A percentile compares a stretch with the other conserved stretches of the same genome.
Evolutionary conservation across 257 asterid species (phyloP).

Genomic region (Striga asiatica): DNA sequence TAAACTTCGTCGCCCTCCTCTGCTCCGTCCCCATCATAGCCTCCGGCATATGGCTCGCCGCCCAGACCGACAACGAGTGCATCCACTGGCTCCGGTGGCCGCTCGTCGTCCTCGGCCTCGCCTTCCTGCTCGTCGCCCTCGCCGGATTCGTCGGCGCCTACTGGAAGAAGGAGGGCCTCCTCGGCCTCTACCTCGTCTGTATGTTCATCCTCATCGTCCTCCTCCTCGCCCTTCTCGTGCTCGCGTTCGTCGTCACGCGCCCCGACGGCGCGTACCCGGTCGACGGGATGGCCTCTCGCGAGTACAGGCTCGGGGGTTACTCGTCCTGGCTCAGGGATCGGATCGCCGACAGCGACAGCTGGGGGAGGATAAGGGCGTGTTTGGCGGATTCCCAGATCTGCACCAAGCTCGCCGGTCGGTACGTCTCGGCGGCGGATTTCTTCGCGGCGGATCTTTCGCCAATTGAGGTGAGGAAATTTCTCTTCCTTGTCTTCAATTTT

Average conservation of each 20-base stretch:
- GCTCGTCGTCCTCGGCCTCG: constrained; percentile 56
- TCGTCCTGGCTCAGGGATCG: constrained; percentile 76
- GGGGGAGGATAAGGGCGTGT: constrained; percentile 83
- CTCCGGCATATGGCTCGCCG: constrained; percentile 84
- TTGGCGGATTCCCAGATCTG: constrained; percentile 63
- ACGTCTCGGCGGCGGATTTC: constrained; percentile 49
- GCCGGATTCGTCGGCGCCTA: constrained; percentile 82
- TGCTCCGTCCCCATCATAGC: constrained; percentile 84
- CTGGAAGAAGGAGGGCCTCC: constrained; percentile 67
- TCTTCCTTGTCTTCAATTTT: background rate
- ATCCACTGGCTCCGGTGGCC: constrained; percentile 98
- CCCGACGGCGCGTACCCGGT: constrained; percentile 50
- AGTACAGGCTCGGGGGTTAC: constrained; percentile 60
- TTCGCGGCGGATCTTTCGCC: constrained; percentile 76
- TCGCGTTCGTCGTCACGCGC: constrained; percentile 81
- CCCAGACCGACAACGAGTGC: constrained; percentile 92
- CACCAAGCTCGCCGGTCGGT: constrained; percentile 37
- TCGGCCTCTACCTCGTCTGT: constrained; percentile 64
- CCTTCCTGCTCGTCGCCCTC: constrained; percentile 51
- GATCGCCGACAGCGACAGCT: constrained; percentile 39
- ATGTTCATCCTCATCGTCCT: constrained; percentile 84
- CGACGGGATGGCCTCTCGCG: constrained; percentile 45
- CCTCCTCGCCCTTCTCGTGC: constrained; percentile 47
- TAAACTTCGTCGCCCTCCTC: constrained; percentile 79
- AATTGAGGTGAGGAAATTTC: constrained; percentile 37